These are phyloP conservation scores for Nepenthes alata DNA, from an alignment of 179 eudicot species.

Conservation along the genomic window DNA sequence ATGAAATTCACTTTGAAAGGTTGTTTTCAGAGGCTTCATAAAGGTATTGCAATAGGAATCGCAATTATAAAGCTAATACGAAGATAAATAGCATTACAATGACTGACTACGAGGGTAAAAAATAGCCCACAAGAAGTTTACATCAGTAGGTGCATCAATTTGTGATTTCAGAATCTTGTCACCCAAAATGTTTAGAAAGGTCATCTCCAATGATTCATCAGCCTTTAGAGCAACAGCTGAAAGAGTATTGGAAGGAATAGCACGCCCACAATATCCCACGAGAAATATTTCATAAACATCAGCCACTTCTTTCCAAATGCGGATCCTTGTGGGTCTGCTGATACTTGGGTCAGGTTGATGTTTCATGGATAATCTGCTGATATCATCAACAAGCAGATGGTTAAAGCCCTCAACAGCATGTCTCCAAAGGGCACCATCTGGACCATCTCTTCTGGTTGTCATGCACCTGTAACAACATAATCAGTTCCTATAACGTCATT, in stretches of 20 bases:
- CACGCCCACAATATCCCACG: conserved; percentile 96
- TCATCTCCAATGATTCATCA: conserved; percentile 81
- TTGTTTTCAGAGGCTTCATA: no score
- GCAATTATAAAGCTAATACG: neutral
- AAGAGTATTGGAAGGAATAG: conserved; percentile 58
- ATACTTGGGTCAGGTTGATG: conserved; percentile 25
- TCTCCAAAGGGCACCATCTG: conserved; percentile 91
- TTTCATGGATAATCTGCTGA: conserved; percentile 25
- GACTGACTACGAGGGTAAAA: neutral
- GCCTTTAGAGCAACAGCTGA: conserved; percentile 44
- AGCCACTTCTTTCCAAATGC: conserved; percentile 98
- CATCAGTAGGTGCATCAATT: conserved; percentile 64
- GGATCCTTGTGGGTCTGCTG: conserved; percentile 45
- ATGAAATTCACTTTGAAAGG: neutral
- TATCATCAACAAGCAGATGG: conserved; percentile 51
- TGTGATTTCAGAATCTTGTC: conserved; percentile 75
- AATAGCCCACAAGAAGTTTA: conserved; percentile 26
- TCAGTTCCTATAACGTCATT: neutral
- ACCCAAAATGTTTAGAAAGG: conserved; percentile 54
- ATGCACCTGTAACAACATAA: conserved; percentile 47
- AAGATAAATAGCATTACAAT: neutral
- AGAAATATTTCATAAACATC: conserved; percentile 89
- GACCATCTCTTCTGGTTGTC: conserved; percentile 91
- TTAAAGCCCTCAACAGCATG: conserved; percentile 87
- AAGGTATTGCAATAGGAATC: neutral